phyloP scores from a whole-genome alignment of 129 eudicot genomes.

The Deinandra increscens region DNA sequence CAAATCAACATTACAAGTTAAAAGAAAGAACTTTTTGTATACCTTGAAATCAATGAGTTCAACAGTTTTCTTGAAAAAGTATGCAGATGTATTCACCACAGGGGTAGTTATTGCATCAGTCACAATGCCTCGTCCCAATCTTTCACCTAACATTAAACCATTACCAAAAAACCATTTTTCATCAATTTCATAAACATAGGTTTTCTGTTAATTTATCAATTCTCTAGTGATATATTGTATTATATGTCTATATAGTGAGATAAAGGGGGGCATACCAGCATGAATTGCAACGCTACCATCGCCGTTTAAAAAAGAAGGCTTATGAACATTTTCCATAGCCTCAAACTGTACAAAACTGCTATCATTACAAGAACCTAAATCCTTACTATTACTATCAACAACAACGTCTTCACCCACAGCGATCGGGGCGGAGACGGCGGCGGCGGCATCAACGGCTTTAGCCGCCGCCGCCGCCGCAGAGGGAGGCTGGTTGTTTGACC shows the following conservation, averaged over 20 bases:
- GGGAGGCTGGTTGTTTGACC: slow-evolving; percentile 64
- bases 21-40: slow-evolving; percentile 8
- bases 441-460: slow-evolving; percentile 51
- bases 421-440: slow-evolving; percentile 46
- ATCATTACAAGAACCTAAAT: slow-evolving; percentile 26
- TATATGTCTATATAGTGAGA: too few species aligned
- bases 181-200: too few species aligned
- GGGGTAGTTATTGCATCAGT: slow-evolving; percentile 95
- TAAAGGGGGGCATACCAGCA: slow-evolving; percentile 53
- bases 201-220: too few species aligned
- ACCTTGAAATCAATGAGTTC: slow-evolving; percentile 95
- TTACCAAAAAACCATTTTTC: background rate
- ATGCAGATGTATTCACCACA: slow-evolving; percentile 83
- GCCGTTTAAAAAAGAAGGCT: slow-evolving; percentile 53
- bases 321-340: slow-evolving; percentile 33
- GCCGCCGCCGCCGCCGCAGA: slow-evolving; percentile 55
- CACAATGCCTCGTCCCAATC: slow-evolving; percentile 75
- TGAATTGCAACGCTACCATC: slow-evolving; percentile 95
- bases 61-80: slow-evolving; percentile 76
- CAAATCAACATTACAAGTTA: background rate
- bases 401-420: slow-evolving; percentile 39
- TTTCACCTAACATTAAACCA: slow-evolving; percentile 65
- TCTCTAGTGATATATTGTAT: too few species aligned
- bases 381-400: slow-evolving; percentile 23
- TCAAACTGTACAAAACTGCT: slow-evolving; percentile 48